Conservation (phyloP, 2,329 filamentous ascomycete genomes). For the Nigrospora osmanthi region DNA sequence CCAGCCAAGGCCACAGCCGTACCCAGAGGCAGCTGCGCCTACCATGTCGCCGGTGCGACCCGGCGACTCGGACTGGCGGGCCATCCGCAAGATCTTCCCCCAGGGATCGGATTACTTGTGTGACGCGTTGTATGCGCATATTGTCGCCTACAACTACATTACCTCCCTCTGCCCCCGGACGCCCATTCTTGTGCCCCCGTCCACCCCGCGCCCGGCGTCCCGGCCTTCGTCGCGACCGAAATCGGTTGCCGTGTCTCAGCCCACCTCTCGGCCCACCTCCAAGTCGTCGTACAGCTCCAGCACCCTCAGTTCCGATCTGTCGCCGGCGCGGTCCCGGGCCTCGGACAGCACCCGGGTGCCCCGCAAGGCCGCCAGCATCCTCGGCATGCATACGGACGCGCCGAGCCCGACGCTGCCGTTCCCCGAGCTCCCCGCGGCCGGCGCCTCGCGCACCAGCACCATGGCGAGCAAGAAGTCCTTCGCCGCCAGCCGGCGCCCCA, state of each 20-base stretch:
- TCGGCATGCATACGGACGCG: conserved; percentile 32
- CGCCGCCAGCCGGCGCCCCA: conserved; percentile 4
- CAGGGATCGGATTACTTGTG: conserved; percentile 45
- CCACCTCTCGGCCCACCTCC: conserved; percentile 1
- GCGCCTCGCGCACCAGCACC: conserved; percentile 7
- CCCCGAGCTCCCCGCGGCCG: conserved; percentile 5
- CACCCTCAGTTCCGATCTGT: conserved; percentile 1
- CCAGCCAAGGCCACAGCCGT: conserved; percentile 3
- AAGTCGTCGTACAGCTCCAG: conserved; percentile 1
- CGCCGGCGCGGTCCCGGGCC: conserved; percentile 2
- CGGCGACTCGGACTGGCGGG: conserved; percentile 26
- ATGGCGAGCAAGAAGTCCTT: conserved; percentile 9
- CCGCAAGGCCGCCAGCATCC: conserved; percentile 40
- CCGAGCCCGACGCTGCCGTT: conserved; percentile 5
- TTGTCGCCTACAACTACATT: conserved; percentile 53
- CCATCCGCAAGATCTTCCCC: conserved; percentile 45
- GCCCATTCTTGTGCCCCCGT: conserved; percentile 4
- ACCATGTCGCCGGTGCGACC: neutral
- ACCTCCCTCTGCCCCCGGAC: conserved; percentile 24
- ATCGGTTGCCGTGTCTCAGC: neutral
- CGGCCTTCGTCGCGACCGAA: conserved; percentile 10
- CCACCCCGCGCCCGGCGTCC: conserved; percentile 5
- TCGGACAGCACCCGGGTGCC: conserved; percentile 16
- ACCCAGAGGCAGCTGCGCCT: conserved; percentile 3
- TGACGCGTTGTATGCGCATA: conserved; percentile 51